Conservation (phyloP, 805 yeast species). For the Schwanniomyces polymorphus region DNA sequence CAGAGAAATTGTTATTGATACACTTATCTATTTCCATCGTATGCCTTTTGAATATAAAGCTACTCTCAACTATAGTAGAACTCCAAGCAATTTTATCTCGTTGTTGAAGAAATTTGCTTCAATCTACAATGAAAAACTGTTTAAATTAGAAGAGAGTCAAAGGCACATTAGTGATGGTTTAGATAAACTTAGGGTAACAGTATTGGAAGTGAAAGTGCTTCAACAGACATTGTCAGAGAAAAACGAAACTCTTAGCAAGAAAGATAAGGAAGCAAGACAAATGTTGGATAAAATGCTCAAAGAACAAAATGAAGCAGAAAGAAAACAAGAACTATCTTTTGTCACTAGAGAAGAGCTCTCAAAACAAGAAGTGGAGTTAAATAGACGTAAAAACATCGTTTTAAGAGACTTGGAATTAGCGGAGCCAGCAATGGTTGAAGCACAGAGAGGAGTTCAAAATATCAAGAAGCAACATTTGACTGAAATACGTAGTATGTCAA, state of each 20-base stretch:
- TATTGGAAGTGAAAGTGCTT: conserved; percentile 64
- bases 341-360: conserved; percentile 70
- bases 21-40: conserved; percentile 49
- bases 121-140: conserved; percentile 43
- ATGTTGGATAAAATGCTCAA: conserved; percentile 74
- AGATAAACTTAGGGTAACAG: conserved; percentile 74
- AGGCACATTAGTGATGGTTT: conserved; percentile 73
- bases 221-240: conserved; percentile 55
- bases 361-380: conserved; percentile 63
- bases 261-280: conserved; percentile 66
- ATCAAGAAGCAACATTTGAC: conserved; percentile 91
- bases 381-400: conserved; percentile 53
- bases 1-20: conserved; percentile 48
- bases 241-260: conserved; percentile 46
- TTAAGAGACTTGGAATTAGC: conserved; percentile 67
- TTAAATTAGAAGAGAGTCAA: conserved; percentile 61
- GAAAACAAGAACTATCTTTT: conserved; percentile 82
- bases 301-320: conserved; percentile 90
- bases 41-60: conserved; percentile 11
- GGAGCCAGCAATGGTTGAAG: conserved; percentile 83
- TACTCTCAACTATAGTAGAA: conserved; percentile 9
- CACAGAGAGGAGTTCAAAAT: conserved; percentile 85
- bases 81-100: conserved; percentile 60
- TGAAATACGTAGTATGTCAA: conserved; percentile 83
- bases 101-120: conserved; percentile 46